These are phyloP conservation scores for Pichia sp. DNA, from an alignment of 1,139 yeast species.

Conservation along the genomic window DNA sequence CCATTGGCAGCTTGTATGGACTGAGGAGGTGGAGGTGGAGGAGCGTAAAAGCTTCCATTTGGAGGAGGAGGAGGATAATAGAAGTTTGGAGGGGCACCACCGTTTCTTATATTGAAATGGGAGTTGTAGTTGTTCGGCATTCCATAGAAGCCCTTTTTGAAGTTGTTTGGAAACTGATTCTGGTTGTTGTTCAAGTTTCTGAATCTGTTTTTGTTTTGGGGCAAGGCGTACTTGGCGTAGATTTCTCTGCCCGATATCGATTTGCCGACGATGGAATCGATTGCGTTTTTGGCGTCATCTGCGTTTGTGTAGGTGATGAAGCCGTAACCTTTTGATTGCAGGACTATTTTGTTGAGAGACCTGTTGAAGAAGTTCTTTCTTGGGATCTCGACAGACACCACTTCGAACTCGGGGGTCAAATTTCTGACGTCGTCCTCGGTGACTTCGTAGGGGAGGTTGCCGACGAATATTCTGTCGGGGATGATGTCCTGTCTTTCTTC, in stretches of 20 bases:
- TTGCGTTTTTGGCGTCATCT: conserved; percentile 40
- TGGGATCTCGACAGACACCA: conserved; percentile 32
- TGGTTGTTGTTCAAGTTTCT: not conserved
- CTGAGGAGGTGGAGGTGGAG: conserved; percentile 1
- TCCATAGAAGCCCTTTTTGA: not conserved
- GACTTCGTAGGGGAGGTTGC: conserved; percentile 47
- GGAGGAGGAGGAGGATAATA: conserved; percentile 1
- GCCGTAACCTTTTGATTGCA: conserved; percentile 28
- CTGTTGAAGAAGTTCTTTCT: conserved; percentile 25
- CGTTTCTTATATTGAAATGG: conserved; percentile 8
- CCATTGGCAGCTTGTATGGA: not conserved
- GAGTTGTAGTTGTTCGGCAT: not conserved
- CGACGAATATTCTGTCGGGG: conserved; percentile 38
- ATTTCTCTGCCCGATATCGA: conserved; percentile 46
- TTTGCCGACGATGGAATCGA: conserved; percentile 41
- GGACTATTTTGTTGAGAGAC: conserved; percentile 19
- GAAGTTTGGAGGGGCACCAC: not conserved
- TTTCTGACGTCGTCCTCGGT: conserved; percentile 34
- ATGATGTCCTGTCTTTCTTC: conserved; percentile 18
- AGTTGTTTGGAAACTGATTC: conserved; percentile 2
- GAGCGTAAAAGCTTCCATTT: not conserved
- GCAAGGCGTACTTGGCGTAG: conserved; percentile 49
- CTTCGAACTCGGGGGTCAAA: conserved; percentile 27
- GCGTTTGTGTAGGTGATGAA: conserved; percentile 26
- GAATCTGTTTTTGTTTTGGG: conserved; percentile 29